A percentile compares a stretch with the other conserved stretches of the same genome.
Conservation (phyloP, 345 rosid genomes). For the Eucalyptus globulus region DNA sequence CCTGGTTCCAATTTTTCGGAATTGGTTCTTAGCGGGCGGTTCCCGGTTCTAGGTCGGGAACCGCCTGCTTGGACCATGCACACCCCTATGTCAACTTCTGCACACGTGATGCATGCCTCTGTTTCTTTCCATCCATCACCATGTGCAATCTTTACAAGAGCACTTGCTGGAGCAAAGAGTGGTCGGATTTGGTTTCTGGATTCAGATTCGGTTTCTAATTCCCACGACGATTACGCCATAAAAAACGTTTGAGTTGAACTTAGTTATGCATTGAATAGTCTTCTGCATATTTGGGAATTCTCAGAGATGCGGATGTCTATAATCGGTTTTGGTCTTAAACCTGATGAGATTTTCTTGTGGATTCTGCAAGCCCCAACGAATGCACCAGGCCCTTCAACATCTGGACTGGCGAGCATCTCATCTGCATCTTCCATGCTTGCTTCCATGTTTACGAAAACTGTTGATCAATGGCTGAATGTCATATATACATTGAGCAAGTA, state of each 20-base stretch:
- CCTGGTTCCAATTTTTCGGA: no score
- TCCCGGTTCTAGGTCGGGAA: no score
- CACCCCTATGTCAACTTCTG: not conserved
- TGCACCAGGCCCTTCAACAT: constrained; percentile 22
- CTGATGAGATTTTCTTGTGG: constrained; percentile 1
- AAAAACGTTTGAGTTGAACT: constrained; percentile 19
- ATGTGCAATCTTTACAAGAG: constrained; percentile 29
- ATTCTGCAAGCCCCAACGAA: constrained; percentile 28
- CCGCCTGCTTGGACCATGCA: no score
- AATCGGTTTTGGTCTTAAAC: not conserved
- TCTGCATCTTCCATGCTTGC: constrained; percentile 14
- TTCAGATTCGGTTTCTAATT: not conserved
- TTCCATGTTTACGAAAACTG: constrained; percentile 27
- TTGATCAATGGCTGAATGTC: constrained; percentile 10
- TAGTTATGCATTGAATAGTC: constrained; percentile 24
- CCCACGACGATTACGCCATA: constrained; percentile 16
- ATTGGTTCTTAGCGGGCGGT: no score
- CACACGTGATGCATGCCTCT: not conserved
- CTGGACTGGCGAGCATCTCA: constrained; percentile 19
- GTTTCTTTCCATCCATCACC: not conserved
- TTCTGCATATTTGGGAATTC: constrained; percentile 10
- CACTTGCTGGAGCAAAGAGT: constrained; percentile 16
- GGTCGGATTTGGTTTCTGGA: constrained; percentile 2
- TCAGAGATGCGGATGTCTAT: constrained; percentile 15
- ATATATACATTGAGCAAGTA: not conserved